Evolutionary conservation across 2,329 filamentous ascomycete genomes (phyloP).

Genomic region (Aspergillus ustus): DNA sequence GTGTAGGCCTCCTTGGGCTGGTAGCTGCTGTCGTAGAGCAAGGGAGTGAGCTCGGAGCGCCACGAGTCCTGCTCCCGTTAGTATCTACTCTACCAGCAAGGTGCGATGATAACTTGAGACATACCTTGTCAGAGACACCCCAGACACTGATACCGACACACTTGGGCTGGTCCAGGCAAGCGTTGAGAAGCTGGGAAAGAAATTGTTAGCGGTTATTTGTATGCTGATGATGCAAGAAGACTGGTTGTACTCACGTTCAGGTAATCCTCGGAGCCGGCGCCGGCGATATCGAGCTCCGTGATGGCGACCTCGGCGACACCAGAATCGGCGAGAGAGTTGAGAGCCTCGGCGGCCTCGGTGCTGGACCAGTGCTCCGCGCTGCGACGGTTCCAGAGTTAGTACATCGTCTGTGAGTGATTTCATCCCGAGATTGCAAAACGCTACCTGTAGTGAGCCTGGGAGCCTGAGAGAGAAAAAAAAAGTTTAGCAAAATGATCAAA

Average conservation of each 20-base stretch:
- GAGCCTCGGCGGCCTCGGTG: constrained; percentile 43
- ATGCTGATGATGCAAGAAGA: constrained; percentile 26
- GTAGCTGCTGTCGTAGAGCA: constrained; percentile 49
- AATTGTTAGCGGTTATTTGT: constrained; percentile 18
- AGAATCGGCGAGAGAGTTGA: constrained; percentile 52
- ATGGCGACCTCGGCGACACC: constrained; percentile 63
- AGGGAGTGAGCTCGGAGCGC: constrained; percentile 41
- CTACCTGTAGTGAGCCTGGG: constrained; percentile 59
- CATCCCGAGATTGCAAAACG: not conserved
- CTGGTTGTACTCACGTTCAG: constrained; percentile 45
- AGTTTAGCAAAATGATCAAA: not conserved
- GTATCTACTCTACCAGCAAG: too few species aligned
- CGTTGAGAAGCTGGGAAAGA: constrained; percentile 47
- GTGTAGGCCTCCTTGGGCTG: constrained; percentile 49
- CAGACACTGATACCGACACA: constrained; percentile 72
- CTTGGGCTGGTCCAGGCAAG: constrained; percentile 61
- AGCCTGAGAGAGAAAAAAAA: constrained; percentile 41
- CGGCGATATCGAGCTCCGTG: constrained; percentile 70
- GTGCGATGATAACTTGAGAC: not conserved
- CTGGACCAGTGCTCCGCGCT: constrained; percentile 38
- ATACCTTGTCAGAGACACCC: constrained; percentile 49
- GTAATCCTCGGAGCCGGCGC: constrained; percentile 62
- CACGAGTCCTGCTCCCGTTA: constrained; percentile 41
- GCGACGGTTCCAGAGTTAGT: not conserved
- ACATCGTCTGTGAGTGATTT: not conserved